Evolutionary conservation across 2,329 filamentous ascomycete genomes (phyloP), one percentile per base, ranked within the genome.

Genomic region (Penicillium sp.): DNA sequence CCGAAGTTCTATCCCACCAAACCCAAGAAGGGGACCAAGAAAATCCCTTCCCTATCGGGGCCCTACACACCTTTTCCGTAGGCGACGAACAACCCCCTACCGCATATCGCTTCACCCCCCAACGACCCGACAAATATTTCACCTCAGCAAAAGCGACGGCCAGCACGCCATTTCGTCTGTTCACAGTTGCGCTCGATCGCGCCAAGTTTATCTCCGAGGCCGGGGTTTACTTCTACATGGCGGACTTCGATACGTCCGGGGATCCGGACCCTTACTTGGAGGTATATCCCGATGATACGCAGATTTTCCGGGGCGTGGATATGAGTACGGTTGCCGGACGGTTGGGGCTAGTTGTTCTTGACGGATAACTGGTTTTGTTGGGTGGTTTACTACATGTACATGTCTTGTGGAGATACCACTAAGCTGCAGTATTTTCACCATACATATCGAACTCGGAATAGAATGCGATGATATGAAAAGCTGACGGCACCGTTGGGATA

Each of bases 131-230:
- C 4, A 29, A 44, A 36, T 29, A 36, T 10, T 18, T 46, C 15
- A 33, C 41, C n/a, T n/a, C n/a, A n/a, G n/a, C n/a, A n/a, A n/a
- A n/a, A n/a, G n/a, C n/a, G n/a, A n/a, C n/a, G n/a, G n/a, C n/a
- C n/a, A n/a, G n/a, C n/a, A n/a, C n/a, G n/a, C n/a, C n/a, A n/a
- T n/a, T n/a, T n/a, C n/a, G n/a, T n/a, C n/a, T n/a, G 13, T 58
- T 58, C 29, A 44, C 55, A 15, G 51, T 58, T 26, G 52, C 54
- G n/a, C 46, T 60, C 13, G 55, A 56, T 29, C 30, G 53, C n/a
- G 29, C 46, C 4, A 51, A 36, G 3, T 60, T 58, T 51, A 43
- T 56, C 23, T 40, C 33, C 9, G 55, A 60, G 32, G 24, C 39
- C 5, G 58, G 58, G 1, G 46, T 60, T 15, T 58, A 51, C 24